Base-by-base conservation (phyloP, 495 filamentous ascomycete species). In the Aspergillus coremiiformis region DNA sequence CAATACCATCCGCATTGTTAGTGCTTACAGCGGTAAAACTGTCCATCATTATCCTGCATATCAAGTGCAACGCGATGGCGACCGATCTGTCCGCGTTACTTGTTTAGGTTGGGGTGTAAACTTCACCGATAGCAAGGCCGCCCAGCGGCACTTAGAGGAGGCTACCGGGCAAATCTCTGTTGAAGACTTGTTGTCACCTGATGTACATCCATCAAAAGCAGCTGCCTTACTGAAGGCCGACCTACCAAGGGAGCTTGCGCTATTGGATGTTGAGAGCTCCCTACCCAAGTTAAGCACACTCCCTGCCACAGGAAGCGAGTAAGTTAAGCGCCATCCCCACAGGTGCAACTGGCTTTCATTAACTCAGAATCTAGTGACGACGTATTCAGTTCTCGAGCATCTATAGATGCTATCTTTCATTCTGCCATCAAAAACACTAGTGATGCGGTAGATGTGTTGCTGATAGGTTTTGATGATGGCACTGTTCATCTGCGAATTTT, bases 401-500 rank as follows among this genome's bases (percentile, higher is more conserved):
- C 84, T 7, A 68, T 90, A 17, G 86, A 91, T 66, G 77, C 79
- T 12, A 73, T 90, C 14, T 85, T 90, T 53, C 81, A 82, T 42
- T 77, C 83, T 2, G 72, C 78, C 23, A 68, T 74, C 37, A 76
- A 78, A 41, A 78, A 78, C 39, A 82, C 84, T 26, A 79, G 81
- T 53, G 78, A 91, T 51, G 74, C 79, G 3, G 85, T 96, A 9
- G 87, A 96, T 69, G 83, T 94, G 12, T 79, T 98, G 52, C 69
- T 95, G 4, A 78, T 87, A 2, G 89, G 85, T 3, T 86, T 84
- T n/a, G 75, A 80, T 51, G 82, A 90, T 60, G 89, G 90, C 24
- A 80, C 73, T n/a, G 76, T 95, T 27, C 84, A 91, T 56, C 68
- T 95, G 24, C 86, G 85, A 50, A 89, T 96, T 47, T 96, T 94